Conservation (phyloP, 1,284 basidiomycete genomes). For the Lignosus rhinocerotis region DNA sequence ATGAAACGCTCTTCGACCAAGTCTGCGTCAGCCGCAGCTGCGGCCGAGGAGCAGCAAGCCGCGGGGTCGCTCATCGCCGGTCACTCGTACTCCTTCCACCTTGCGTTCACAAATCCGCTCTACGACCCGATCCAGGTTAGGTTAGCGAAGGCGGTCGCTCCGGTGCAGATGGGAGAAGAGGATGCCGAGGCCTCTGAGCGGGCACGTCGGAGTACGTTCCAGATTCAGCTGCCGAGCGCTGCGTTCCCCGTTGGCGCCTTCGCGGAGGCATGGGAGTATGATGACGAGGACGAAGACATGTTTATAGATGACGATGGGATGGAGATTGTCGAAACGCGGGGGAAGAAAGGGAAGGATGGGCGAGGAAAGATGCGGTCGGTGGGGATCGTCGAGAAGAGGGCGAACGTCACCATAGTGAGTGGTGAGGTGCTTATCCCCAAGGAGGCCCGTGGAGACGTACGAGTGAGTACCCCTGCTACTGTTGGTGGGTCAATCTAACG, state of each 20-base stretch:
- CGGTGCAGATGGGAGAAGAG: conserved; percentile 38
- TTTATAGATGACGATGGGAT: conserved; percentile 73
- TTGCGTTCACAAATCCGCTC: conserved; percentile 89
- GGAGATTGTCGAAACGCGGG: conserved; percentile 37
- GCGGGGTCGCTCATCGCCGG: conserved; percentile 63
- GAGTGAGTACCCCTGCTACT: conserved; percentile 47
- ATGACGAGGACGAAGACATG: conserved; percentile 88
- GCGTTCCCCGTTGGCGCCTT: conserved; percentile 84
- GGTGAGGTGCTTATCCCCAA: conserved; percentile 82
- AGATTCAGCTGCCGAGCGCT: conserved; percentile 72
- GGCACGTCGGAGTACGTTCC: conserved; percentile 68
- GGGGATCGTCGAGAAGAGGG: conserved; percentile 81
- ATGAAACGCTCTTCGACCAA: conserved; percentile 48
- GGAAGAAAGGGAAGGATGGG: conserved; percentile 43
- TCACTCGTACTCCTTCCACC: conserved; percentile 81
- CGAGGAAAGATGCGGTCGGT: conserved; percentile 62
- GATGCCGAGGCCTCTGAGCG: conserved; percentile 48
- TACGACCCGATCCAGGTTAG: conserved; percentile 93
- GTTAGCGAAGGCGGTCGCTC: conserved; percentile 53
- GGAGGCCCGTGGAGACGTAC: conserved; percentile 71
- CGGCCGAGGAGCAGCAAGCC: conserved; percentile 43
- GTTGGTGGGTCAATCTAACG: conserved; percentile 12
- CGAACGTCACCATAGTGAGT: conserved; percentile 83
- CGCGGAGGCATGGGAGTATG: conserved; percentile 95
- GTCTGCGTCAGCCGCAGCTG: conserved; percentile 38